Conservation (phyloP, 805 yeast genomes). For the Candida coleopterorum region DNA sequence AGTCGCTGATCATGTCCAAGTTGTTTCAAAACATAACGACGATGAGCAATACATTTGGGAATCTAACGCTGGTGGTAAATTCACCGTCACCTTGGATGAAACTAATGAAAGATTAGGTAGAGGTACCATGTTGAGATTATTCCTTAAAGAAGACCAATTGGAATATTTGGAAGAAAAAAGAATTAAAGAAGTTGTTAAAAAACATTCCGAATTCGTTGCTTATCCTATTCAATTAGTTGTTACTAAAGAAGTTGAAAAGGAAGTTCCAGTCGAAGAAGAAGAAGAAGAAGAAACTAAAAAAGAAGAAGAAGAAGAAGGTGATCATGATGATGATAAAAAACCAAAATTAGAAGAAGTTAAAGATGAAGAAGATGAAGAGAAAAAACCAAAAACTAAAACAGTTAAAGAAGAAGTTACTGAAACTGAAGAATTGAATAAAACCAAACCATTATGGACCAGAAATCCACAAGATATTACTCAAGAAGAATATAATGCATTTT, state of each 20-base stretch:
- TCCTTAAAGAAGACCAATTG: constrained; percentile 97
- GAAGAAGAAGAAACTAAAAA: constrained; percentile 29
- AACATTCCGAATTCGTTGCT: constrained; percentile 98
- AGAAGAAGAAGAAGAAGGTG: too few species aligned
- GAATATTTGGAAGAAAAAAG: constrained; percentile 99
- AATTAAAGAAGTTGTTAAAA: constrained; percentile 98
- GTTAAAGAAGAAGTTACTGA: constrained; percentile 91
- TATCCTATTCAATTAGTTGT: constrained; percentile 98
- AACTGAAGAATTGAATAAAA: constrained; percentile 97
- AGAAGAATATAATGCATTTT: constrained; percentile 98
- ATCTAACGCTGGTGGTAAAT: constrained; percentile 99
- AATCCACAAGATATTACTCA: constrained; percentile 95
- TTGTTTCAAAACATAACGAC: constrained; percentile 95
- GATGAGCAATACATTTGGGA: constrained; percentile 99
- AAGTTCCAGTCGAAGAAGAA: constrained; percentile 79
- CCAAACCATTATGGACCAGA: constrained; percentile 99
- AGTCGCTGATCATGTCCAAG: constrained; percentile 99
- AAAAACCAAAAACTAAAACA: constrained; percentile 76
- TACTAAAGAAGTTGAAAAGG: constrained; percentile 98
- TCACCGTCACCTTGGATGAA: constrained; percentile 91
- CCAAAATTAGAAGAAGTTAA: constrained; percentile 76
- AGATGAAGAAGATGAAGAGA: constrained; percentile 68
- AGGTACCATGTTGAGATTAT: constrained; percentile 93
- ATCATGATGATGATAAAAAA: constrained; percentile 56
- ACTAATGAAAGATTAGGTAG: constrained; percentile 81